phyloP scores from a whole-genome alignment of 2,329 filamentous ascomycete genomes.

The Cladosporium halotolerans region DNA sequence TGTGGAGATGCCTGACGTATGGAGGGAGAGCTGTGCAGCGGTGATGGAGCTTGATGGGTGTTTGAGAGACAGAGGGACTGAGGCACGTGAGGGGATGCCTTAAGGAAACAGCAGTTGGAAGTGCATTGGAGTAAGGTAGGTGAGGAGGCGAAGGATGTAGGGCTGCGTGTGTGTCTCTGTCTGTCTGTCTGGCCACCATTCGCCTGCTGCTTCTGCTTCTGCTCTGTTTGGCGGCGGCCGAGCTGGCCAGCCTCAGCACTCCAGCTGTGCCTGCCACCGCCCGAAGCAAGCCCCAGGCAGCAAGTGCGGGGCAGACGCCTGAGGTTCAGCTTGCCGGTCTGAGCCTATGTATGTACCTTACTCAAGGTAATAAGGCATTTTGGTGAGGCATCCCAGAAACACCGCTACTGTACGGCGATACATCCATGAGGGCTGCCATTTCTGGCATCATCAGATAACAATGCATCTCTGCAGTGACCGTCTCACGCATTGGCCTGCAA shows the following conservation, averaged over 20 bases:
- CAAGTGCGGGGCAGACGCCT: neutral
- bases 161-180: neutral
- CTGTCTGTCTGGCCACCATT: neutral
- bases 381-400: too few relatives aligned
- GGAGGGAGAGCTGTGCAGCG: neutral
- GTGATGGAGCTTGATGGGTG: neutral
- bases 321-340: too few relatives aligned
- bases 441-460: too few relatives aligned
- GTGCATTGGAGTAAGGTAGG: neutral
- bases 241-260: neutral
- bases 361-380: too few relatives aligned
- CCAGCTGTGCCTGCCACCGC: neutral
- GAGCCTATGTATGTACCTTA: too few relatives aligned
- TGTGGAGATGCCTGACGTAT: conserved; percentile 11
- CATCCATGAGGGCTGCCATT: too few relatives aligned
- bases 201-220: neutral
- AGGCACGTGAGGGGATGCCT: neutral
- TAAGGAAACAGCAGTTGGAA: neutral
- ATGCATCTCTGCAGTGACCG: too few relatives aligned
- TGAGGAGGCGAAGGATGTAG: neutral
- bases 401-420: too few relatives aligned
- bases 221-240: neutral
- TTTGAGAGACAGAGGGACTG: neutral
- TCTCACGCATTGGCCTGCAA: too few relatives aligned
- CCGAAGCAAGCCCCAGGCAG: neutral